A percentile compares a stretch with the other conserved stretches of the same genome.
Conservation (phyloP, 352 stramenopile genomes). For the Phytophthora pisi region DNA sequence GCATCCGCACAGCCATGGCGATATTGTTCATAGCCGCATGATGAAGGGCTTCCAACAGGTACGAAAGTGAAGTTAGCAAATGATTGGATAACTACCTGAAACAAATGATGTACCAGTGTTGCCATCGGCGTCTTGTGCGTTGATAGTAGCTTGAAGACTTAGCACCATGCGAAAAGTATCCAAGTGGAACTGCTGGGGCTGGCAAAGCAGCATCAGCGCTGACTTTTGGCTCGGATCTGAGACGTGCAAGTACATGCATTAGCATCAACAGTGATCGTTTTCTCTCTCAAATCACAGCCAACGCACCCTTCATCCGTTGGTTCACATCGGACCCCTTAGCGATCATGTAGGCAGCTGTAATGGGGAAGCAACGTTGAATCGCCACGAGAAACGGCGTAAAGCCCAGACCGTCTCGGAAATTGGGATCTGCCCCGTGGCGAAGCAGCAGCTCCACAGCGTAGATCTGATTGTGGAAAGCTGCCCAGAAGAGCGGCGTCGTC, state of each 20-base stretch:
- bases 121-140: slow-evolving; percentile 61
- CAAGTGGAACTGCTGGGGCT: slow-evolving; percentile 76
- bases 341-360: slow-evolving; percentile 77
- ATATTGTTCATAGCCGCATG: slow-evolving; percentile 70
- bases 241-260: not conserved
- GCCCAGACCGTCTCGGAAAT: slow-evolving; percentile 53
- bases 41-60: slow-evolving; percentile 53
- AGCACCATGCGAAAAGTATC: slow-evolving; percentile 85
- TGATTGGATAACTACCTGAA: not conserved
- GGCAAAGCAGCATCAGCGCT: slow-evolving; percentile 74
- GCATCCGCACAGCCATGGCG: slow-evolving; percentile 64
- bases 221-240: slow-evolving; percentile 46
- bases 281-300: not conserved
- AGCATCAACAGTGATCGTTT: not conserved
- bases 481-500: slow-evolving; percentile 82
- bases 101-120: slow-evolving; percentile 58
- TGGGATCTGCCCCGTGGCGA: slow-evolving; percentile 59
- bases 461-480: slow-evolving; percentile 76
- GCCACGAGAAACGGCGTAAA: slow-evolving; percentile 72
- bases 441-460: slow-evolving; percentile 79
- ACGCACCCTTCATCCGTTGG: slow-evolving; percentile 51
- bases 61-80: not conserved
- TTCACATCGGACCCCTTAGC: slow-evolving; percentile 77
- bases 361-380: slow-evolving; percentile 77
- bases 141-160: slow-evolving; percentile 61